These are phyloP conservation scores for Pouteria glomerata DNA, from an alignment of 148 eudicot genomes.

Conservation along the genomic window DNA sequence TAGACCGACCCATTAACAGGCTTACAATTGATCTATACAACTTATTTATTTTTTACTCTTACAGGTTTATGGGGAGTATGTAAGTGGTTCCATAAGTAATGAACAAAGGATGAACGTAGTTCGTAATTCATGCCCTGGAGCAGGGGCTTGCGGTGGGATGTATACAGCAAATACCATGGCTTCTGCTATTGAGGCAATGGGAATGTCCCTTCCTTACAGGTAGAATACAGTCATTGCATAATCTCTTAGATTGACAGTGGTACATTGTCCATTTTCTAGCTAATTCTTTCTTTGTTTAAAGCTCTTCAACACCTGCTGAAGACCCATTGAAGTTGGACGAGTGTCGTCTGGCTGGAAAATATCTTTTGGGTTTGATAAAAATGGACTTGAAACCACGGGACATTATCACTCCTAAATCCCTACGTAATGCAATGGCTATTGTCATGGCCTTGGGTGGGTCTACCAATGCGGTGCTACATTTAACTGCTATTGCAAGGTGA, in stretches of 20 bases:
- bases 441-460: conserved; percentile 99
- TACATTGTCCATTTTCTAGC: not conserved
- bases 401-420: conserved; percentile 78
- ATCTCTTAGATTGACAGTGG: not conserved
- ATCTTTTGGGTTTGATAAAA: conserved; percentile 72
- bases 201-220: conserved; percentile 98
- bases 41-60: too few relatives aligned
- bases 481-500: conserved; percentile 96
- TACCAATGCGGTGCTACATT: conserved; percentile 93
- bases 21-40: too few relatives aligned
- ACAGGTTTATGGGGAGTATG: conserved; percentile 87
- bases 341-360: conserved; percentile 93
- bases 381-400: conserved; percentile 95
- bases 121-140: conserved; percentile 95
- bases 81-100: conserved; percentile 72
- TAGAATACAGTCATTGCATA: conserved; percentile 14
- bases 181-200: conserved; percentile 93
- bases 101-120: conserved; percentile 74
- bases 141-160: conserved; percentile 99
- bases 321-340: conserved; percentile 93
- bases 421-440: conserved; percentile 83
- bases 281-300: conserved; percentile 19
- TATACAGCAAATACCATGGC: conserved; percentile 99
- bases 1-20: too few relatives aligned
- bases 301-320: conserved; percentile 99